These are phyloP conservation scores for Candida awuae DNA, from an alignment of 805 yeast species.

Conservation along the genomic window DNA sequence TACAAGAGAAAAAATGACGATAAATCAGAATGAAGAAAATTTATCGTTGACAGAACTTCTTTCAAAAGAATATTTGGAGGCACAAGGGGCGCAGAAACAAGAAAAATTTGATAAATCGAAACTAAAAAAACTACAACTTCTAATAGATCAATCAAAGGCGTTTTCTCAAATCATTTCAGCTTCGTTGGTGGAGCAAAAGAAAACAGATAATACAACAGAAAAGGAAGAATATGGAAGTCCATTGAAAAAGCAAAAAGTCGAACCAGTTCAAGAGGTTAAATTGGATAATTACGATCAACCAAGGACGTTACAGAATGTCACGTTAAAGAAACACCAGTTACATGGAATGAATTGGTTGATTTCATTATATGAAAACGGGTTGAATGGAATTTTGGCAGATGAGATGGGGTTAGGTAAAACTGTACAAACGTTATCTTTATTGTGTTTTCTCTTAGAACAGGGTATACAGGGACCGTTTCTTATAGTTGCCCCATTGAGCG, in stretches of 20 bases:
- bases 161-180: conserved; percentile 83
- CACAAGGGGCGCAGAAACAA: conserved; percentile 24
- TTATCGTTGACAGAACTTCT: conserved; percentile 11
- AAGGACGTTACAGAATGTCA: conserved; percentile 43
- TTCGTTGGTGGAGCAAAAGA: conserved; percentile 47
- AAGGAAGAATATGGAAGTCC: conserved; percentile 16
- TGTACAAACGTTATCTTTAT: conserved; percentile 72
- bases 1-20: conserved; percentile 17
- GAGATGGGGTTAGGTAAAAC: conserved; percentile 98
- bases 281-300: conserved; percentile 38
- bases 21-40: conserved; percentile 19
- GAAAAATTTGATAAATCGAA: conserved; percentile 33
- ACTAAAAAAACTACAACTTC: conserved; percentile 55
- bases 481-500: conserved; percentile 75
- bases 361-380: conserved; percentile 83
- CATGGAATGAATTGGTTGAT: conserved; percentile 89
- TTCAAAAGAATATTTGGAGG: conserved; percentile 9
- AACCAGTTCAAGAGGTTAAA: conserved; percentile 8
- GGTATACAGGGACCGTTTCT: conserved; percentile 73
- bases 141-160: conserved; percentile 82
- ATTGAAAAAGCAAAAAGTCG: conserved; percentile 20
- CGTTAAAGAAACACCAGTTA: conserved; percentile 73
- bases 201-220: conserved; percentile 2
- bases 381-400: conserved; percentile 92
- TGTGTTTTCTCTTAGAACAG: conserved; percentile 69